phyloP scores from a whole-genome alignment of 176 grass and related monocot genomes.

The Elymus sibiricus region DNA sequence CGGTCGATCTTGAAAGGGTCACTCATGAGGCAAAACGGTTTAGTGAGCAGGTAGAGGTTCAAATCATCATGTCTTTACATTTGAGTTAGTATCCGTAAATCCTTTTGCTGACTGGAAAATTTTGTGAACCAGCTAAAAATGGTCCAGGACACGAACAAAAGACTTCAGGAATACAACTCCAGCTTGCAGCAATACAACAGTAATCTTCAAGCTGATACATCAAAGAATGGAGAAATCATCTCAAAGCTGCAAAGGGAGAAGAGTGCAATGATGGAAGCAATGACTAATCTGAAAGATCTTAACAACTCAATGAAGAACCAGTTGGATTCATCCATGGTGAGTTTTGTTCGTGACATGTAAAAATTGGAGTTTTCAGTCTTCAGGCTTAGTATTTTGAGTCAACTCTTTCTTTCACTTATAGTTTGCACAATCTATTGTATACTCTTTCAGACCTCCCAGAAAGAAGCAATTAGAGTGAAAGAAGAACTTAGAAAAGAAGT shows the following conservation, averaged over 20 bases:
- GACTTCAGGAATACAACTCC: constrained; percentile 73
- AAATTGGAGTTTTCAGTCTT: neutral
- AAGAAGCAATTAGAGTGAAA: constrained; percentile 69
- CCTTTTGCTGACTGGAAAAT: constrained; percentile 8
- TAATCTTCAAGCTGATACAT: constrained; percentile 81
- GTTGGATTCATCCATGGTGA: constrained; percentile 68
- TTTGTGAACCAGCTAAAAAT: constrained; percentile 66
- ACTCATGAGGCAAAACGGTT: constrained; percentile 58
- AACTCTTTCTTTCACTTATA: neutral
- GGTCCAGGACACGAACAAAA: constrained; percentile 77
- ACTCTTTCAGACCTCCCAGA: constrained; percentile 62
- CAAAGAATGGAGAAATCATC: constrained; percentile 60
- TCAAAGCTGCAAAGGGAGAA: constrained; percentile 84
- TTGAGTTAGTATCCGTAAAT: neutral
- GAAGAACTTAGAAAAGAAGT: constrained; percentile 75
- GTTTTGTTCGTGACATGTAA: neutral
- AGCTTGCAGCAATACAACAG: constrained; percentile 94
- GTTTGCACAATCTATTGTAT: neutral
- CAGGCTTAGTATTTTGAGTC: neutral
- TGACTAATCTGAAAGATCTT: constrained; percentile 55
- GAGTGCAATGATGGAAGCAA: constrained; percentile 70
- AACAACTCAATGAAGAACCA: constrained; percentile 70
- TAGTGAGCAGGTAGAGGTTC: constrained; percentile 64
- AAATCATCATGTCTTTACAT: neutral
- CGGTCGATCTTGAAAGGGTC: constrained; percentile 65